These are phyloP conservation scores for Obelidium mucronatum DNA, from an alignment of 192 early-diverging fungal genomes.

Conservation along the genomic window DNA sequence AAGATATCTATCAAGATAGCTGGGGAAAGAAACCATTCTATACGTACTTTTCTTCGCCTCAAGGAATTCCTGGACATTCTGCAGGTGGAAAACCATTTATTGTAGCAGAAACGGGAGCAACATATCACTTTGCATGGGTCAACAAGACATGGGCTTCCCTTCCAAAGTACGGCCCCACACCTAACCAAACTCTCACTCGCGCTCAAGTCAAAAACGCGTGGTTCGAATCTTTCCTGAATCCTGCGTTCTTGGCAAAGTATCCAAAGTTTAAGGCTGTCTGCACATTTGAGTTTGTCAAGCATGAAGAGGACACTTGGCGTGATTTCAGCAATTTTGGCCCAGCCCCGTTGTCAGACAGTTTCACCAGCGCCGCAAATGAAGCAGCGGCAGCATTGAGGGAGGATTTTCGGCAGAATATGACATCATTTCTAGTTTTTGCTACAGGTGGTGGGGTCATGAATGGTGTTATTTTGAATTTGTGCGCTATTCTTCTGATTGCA, in stretches of 20 bases:
- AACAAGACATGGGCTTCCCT: neutral
- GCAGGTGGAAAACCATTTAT: constrained; percentile 18
- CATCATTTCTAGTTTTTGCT: neutral
- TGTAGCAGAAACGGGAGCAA: constrained; percentile 29
- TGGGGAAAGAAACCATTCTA: constrained; percentile 18
- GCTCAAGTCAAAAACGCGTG: constrained; percentile 36
- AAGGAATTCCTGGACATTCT: neutral
- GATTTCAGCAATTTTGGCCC: constrained; percentile 26
- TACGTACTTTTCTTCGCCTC: neutral
- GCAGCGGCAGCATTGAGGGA: neutral
- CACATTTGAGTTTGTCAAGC: constrained; percentile 28
- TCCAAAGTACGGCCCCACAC: neutral
- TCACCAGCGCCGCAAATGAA: neutral
- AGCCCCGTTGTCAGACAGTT: neutral
- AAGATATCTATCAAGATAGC: neutral
- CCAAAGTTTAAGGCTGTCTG: constrained; percentile 36
- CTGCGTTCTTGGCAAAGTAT: constrained; percentile 19
- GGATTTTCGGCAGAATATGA: neutral
- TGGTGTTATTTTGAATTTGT: too few species aligned
- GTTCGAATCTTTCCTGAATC: constrained; percentile 27
- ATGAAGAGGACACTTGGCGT: constrained; percentile 31
- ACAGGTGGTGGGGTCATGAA: neutral
- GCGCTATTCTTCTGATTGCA: too few species aligned
- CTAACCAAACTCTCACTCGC: constrained; percentile 6
- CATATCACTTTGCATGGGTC: constrained; percentile 30